Evolutionary conservation across 2,329 filamentous ascomycete species (phyloP), one percentile per base, ranked within the genome.

Genomic region (Xylariaceae sp.): DNA sequence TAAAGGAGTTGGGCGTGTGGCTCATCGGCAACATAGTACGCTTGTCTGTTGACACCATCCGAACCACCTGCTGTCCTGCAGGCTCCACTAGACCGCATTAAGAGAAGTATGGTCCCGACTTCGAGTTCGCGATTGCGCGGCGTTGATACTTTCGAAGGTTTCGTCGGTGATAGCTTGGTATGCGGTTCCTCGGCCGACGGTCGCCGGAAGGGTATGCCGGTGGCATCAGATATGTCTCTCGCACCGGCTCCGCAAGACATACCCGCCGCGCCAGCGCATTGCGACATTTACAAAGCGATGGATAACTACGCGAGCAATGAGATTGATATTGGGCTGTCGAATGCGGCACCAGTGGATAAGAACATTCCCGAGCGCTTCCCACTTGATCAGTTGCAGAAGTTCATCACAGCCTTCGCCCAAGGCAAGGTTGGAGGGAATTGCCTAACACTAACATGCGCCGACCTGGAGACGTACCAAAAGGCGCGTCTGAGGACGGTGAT

Each of bases 341-440:
- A 54, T 54, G 56, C 59, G 10, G 53, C 60, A 11, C 60, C 60
- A 9, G 57, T 62, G 4, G 60, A 62, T 45, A 61, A 61, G 59
- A 62, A 62, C 16, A 62, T 62, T 45, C 50, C 57, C 11, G 60
- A 62, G 44, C 44, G 43, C 36, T 62, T 62, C 50, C 60, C 60
- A 5, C 50, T 61, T 2, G 50, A 51, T 1, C 12, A 40, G 5
- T 50, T 61, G 17, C 16, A 46, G 31, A 9, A 47, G 19, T 60
- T 61, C 50, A 34, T 62, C 31, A 12, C 6, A 12, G 50, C 36
- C 4, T 62, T 53, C 33, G 40, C 60, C 12, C 42, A 52, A 11
- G 59, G 60, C 16, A 48, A 42, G 1, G 55, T 61, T 9, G 60
- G 60, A 1, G 60, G 60, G 1, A 62, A 62, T 18, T 19, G 55